Conservation (phyloP, 306 rosid genomes). For the Quercus parvula region DNA sequence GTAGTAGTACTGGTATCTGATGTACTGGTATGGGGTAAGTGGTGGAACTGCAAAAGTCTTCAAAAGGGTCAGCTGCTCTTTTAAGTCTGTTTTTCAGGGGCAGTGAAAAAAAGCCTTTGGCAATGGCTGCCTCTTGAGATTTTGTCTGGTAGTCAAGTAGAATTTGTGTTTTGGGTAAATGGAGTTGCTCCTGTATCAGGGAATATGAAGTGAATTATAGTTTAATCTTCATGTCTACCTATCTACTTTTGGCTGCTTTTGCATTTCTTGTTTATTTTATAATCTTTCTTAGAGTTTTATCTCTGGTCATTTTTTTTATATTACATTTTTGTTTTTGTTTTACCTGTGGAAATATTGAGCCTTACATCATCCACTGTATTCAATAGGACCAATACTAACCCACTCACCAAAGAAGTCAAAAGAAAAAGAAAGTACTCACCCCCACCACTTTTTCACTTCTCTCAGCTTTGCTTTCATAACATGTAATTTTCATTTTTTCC, state of each 20-base stretch:
- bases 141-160: slow-evolving; percentile 28
- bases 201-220: not conserved
- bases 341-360: not conserved
- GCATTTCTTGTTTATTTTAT: not conserved
- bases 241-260: not conserved
- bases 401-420: not conserved
- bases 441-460: not conserved
- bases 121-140: slow-evolving; percentile 33
- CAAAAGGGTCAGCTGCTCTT: slow-evolving; percentile 22
- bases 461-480: not conserved
- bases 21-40: not conserved
- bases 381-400: not conserved
- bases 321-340: not conserved
- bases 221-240: not conserved
- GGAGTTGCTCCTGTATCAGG: not conserved
- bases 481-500: not conserved
- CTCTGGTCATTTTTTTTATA: not conserved
- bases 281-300: not conserved
- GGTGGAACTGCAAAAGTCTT: not conserved
- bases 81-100: slow-evolving; percentile 8
- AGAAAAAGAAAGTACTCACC: not conserved
- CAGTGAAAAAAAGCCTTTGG: not conserved
- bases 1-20: not conserved
- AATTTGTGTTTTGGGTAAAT: not conserved
- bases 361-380: not conserved